These are phyloP conservation scores for Staphylotrichum longicolle DNA, from an alignment of 495 filamentous ascomycete species.

Conservation along the genomic window DNA sequence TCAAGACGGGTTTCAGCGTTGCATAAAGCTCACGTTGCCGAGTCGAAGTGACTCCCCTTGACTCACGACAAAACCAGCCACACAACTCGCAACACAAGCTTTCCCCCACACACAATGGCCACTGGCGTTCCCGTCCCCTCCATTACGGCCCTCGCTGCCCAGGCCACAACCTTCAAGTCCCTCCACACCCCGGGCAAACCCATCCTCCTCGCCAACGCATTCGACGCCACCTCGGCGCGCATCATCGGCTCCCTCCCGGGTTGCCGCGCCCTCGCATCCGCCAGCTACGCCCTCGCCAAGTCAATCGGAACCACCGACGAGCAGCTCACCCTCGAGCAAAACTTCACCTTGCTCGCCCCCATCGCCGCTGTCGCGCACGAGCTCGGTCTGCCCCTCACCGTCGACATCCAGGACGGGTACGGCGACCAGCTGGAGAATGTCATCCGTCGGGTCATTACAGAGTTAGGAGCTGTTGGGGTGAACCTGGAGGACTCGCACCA, in stretches of 20 bases:
- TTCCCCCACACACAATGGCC: neutral
- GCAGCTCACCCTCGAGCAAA: constrained; percentile 39
- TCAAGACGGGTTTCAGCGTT: neutral
- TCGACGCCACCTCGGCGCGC: constrained; percentile 47
- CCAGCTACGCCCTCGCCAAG: constrained; percentile 50
- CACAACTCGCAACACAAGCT: too few relatives aligned
- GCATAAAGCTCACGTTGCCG: too few relatives aligned
- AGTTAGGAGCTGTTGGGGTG: constrained; percentile 49
- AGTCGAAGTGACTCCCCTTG: neutral
- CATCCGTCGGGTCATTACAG: constrained; percentile 35
- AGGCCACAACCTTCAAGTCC: constrained; percentile 30
- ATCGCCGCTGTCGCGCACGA: constrained; percentile 34
- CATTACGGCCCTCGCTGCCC: constrained; percentile 26
- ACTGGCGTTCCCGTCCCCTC: constrained; percentile 5
- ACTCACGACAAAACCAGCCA: neutral
- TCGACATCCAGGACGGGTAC: constrained; percentile 56
- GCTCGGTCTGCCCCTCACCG: constrained; percentile 43
- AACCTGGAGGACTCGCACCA: constrained; percentile 53
- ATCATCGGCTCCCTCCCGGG: constrained; percentile 41
- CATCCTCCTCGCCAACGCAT: constrained; percentile 53
- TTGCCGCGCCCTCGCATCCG: constrained; percentile 53
- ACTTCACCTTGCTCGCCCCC: constrained; percentile 33
- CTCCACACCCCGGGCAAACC: constrained; percentile 51
- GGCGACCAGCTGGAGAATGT: constrained; percentile 42
- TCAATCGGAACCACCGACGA: constrained; percentile 43